Percentiles rank a stretch among this genome's conserved stretches.
phyloP scores from a whole-genome alignment of 1,284 basidiomycete species.

The Apiotrichum sp. region DNA sequence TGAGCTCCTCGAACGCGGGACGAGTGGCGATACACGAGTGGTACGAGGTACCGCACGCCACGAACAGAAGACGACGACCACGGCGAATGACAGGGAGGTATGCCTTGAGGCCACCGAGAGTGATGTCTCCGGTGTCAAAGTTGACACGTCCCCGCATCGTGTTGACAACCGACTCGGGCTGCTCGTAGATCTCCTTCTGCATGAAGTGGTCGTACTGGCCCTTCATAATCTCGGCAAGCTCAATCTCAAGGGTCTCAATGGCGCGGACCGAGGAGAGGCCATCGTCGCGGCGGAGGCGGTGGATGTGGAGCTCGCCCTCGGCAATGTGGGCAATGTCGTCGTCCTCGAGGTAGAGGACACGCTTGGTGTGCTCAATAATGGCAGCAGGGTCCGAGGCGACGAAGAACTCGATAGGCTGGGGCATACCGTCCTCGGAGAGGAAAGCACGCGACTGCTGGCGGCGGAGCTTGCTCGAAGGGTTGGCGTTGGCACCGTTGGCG shows the following conservation, averaged over 20 bases:
- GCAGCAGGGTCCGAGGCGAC: conserved; percentile 96
- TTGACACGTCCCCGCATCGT: conserved; percentile 99
- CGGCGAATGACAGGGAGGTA: conserved; percentile 95
- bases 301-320: conserved; percentile 96
- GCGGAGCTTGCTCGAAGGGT: conserved; percentile 63
- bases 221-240: conserved; percentile 99
- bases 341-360: conserved; percentile 97
- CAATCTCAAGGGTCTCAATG: conserved; percentile 98
- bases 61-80: conserved; percentile 90
- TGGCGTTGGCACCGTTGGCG: conserved; percentile 54
- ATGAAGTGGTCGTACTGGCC: conserved; percentile 99
- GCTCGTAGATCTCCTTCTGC: conserved; percentile 99
- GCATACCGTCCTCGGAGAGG: conserved; percentile 96
- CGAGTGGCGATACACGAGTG: conserved; percentile 90
- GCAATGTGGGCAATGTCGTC: conserved; percentile 98
- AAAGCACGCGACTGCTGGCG: conserved; percentile 96
- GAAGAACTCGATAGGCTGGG: conserved; percentile 99
- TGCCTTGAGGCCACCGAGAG: conserved; percentile 88
- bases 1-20: conserved; percentile 97
- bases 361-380: conserved; percentile 98
- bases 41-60: conserved; percentile 96
- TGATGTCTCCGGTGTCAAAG: conserved; percentile 89
- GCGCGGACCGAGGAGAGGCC: conserved; percentile 74
- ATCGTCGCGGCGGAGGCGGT: conserved; percentile 89
- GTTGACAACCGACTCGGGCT: conserved; percentile 99